Base-by-base conservation (phyloP, 108 stramenopile species). In the Cyclotella sp. region DNA sequence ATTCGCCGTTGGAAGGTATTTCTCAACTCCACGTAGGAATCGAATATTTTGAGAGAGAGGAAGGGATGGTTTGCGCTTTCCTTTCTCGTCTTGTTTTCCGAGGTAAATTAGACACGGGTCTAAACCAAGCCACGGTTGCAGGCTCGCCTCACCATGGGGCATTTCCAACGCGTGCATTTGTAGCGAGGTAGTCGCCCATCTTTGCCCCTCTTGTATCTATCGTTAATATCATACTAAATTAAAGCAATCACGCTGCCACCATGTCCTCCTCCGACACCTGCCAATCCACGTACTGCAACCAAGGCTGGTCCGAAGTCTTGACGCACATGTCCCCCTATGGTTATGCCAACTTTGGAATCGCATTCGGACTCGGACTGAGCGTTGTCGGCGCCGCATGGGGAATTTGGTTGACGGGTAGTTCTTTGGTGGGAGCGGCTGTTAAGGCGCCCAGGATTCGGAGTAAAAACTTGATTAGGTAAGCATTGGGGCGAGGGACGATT, bases 281-380 rank as follows among this genome's bases (percentile, higher is more conserved):
- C 84, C 73, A 78, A 72, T 84, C 87, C 41, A 79, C 86, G 70
- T 92, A 83, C 67, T 92, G 95, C 72, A 93, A 92, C 82, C 76
- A 82, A 72, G 98, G 97, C 84, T 99, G 98, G 98, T 75, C 86
- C n/a, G 98, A 98, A 79, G 94, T 98, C 58, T 88, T 98, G 69
- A 94, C 97, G 15, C 97, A 98, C 89, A 97, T 98, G 90, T 98
- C 97, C 27, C 98, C 99, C 18, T 98, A 97, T 61, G 97, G 97
- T 26, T 98, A 86, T 86, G 98, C 97, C 24, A 93, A 95, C 78
- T 91, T 98, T 70, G 99, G 99, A 13, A 96, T 98, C 59, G 98
- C 96, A 12, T 97, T 99, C 51, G 97, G 96, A 71, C 77, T 99
- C 18, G 97, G 96, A 64, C 90, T 99, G 10, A 93, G 91, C 29